These are phyloP conservation scores for Eimeria brunetti DNA, from an alignment of 169 alveolate species.

Conservation along the genomic window DNA sequence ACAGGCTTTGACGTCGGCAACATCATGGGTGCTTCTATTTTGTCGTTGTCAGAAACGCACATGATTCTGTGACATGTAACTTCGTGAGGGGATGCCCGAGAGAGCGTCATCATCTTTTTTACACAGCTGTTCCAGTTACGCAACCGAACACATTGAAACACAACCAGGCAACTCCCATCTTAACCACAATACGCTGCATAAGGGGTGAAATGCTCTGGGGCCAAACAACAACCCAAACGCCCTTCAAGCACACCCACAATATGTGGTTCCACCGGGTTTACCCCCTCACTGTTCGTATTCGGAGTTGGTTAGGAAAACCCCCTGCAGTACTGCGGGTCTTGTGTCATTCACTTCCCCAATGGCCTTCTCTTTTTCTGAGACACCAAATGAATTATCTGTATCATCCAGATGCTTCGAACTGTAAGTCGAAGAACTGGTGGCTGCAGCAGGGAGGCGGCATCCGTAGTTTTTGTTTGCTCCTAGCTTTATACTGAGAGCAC, in stretches of 20 bases:
- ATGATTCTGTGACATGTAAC: constrained; percentile 21
- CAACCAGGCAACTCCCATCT: not conserved
- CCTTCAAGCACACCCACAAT: not conserved
- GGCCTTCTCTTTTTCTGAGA: not conserved
- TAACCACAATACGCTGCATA: not conserved
- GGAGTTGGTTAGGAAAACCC: not conserved
- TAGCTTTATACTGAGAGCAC: not conserved
- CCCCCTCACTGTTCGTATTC: constrained; percentile 40
- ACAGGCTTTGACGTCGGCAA: constrained; percentile 51
- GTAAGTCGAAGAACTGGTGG: not conserved
- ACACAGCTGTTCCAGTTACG: constrained; percentile 50
- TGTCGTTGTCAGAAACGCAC: constrained; percentile 45
- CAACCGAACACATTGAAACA: not conserved
- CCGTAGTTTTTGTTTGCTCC: not conserved
- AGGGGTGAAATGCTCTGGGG: not conserved
- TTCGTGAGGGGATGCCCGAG: not conserved
- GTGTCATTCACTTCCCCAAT: not conserved
- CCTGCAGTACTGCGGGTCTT: not conserved
- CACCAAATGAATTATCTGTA: not conserved
- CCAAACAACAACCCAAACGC: not conserved
- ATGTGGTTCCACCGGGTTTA: not conserved
- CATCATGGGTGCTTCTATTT: constrained; percentile 67
- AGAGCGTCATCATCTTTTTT: not conserved
- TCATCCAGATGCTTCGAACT: not conserved
- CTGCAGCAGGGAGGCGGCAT: not conserved